Conservation (phyloP, 768 basidiomycete genomes). For the Saitozyma podzolica region DNA sequence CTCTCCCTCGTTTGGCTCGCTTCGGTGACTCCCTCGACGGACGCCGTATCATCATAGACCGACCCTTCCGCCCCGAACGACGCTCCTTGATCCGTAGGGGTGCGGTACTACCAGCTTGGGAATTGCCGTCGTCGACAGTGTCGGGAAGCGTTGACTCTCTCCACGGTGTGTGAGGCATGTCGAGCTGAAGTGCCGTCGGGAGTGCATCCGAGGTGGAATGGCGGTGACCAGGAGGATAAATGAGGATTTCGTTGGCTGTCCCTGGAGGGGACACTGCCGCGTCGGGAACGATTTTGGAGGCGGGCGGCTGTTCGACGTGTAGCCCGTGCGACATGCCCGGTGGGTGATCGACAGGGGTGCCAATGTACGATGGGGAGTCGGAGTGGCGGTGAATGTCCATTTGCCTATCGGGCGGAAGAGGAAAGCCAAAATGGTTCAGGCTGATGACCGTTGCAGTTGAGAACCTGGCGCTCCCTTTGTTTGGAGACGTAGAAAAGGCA, state of each 20-base stretch:
- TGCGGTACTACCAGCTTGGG: neutral
- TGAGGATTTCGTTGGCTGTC: conserved; percentile 17
- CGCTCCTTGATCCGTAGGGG: neutral
- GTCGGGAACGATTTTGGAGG: neutral
- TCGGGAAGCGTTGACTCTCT: neutral
- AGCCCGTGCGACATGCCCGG: no score
- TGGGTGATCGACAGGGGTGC: no score
- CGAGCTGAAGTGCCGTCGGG: neutral
- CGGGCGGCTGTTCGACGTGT: no score
- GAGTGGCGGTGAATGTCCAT: no score
- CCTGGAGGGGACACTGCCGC: neutral
- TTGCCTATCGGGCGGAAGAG: no score
- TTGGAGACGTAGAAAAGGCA: no score
- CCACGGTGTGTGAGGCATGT: conserved; percentile 1
- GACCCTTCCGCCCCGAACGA: neutral
- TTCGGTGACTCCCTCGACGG: neutral
- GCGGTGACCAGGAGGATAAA: conserved; percentile 22
- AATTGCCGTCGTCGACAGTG: no score
- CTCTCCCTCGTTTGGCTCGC: conserved; percentile 14
- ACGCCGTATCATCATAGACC: conserved; percentile 6
- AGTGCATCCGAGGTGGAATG: conserved; percentile 13
- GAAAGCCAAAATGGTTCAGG: no score
- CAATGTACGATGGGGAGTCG: no score
- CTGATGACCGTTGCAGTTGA: no score
- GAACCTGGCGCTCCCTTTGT: no score